Conservation (phyloP, 345 rosid genomes). For the Pelargonium nanum region DNA sequence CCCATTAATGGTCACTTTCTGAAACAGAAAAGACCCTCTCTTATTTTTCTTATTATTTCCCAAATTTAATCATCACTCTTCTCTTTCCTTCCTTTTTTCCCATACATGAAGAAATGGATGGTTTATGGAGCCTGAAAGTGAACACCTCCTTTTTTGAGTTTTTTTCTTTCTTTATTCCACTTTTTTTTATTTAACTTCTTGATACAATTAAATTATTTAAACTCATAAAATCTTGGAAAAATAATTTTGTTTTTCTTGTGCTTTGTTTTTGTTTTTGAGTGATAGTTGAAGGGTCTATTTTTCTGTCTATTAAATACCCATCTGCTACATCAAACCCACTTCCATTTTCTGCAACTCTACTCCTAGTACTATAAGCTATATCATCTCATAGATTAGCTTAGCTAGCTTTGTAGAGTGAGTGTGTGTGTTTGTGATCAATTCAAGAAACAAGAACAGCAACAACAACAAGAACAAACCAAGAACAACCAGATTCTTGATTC, state of each 20-base stretch:
- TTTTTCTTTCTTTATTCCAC: not conserved
- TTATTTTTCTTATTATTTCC: not conserved
- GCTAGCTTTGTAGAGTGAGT: too few species aligned
- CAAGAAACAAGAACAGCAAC: not conserved
- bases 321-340: slow-evolving; percentile 23
- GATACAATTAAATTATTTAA: too few species aligned
- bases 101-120: slow-evolving; percentile 25
- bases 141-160: not conserved
- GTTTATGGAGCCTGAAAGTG: slow-evolving; percentile 17
- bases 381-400: too few species aligned
- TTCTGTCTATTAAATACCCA: slow-evolving; percentile 25
- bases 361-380: too few species aligned
- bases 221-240: too few species aligned
- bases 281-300: slow-evolving; percentile 36
- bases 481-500: not conserved
- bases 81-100: slow-evolving; percentile 26
- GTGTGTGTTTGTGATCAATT: not conserved
- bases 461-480: not conserved
- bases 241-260: too few species aligned
- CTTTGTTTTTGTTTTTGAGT: slow-evolving; percentile 9
- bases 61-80: slow-evolving; percentile 14
- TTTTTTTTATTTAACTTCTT: slow-evolving; percentile 3
- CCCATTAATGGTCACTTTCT: slow-evolving; percentile 23
- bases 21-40: not conserved
- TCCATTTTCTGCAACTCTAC: slow-evolving; percentile 38